Evolutionary conservation across 23 red algal species (phyloP), one percentile per base, ranked within the genome.

Genomic region (Cyanidioschyzon merolae): DNA sequence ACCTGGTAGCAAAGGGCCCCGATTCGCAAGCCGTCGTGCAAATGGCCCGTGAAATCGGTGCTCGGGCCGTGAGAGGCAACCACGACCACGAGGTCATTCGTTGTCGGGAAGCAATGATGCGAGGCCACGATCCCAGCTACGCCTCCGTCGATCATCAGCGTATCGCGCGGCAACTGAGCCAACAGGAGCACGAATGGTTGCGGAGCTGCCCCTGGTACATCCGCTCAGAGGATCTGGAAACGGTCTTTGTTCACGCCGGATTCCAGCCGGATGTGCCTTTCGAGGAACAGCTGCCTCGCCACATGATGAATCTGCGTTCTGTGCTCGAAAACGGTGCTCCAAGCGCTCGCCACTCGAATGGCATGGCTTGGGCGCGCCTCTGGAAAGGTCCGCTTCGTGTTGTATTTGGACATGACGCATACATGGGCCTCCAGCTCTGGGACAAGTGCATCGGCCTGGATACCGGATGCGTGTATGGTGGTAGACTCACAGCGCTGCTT

Each of bases 301-400:
- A 88, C 34, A 96, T 96, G 92, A 96, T 96, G 92, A 96, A 91
- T 15, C 87, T 96, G 82, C 59, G 92, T 0, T 88, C 83, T 31
- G 88, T 96, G 0, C 31, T 84, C 68, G 41, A 58, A 0, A 85
- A 96, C 77, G 92, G 92, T 17, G 79, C 79, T 1, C 80, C 85
- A 24, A 96, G 50, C n/a, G 89, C 84, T 15, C 79, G 77, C 57
- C 83, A 87, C 76, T 87, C 90, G 12, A 57, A 7, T 3, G 74
- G 74, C 18, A 79, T 59, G 32, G 79, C 85, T 51, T 96, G 92
- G 92, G 92, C 92, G 18, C 67, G 82, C 0, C 76, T 89, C 74
- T 96, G 92, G 92, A 84, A 38, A n/a, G 92, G 92, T 1, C 92
- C 92, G 7, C 58, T 83, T 39, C 84, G 75, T 12, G 92, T 96